phyloP scores from a whole-genome alignment of 2,329 filamentous ascomycete species.

The Mariannaea elegans region DNA sequence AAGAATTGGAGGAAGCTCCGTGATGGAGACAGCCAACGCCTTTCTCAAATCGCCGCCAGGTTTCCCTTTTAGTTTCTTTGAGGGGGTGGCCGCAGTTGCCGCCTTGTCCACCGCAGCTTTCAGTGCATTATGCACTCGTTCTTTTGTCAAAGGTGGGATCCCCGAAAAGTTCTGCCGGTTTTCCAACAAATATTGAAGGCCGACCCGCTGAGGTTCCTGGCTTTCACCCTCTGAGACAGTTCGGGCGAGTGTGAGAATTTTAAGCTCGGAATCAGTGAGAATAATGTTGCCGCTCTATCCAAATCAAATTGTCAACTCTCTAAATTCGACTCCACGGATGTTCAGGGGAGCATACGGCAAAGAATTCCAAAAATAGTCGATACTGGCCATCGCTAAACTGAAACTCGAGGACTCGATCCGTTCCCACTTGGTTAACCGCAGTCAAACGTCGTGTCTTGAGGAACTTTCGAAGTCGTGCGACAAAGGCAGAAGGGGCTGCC shows the following conservation, averaged over 20 bases:
- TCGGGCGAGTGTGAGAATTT: conserved; percentile 81
- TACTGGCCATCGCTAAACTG: conserved; percentile 93
- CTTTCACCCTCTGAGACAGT: conserved; percentile 82
- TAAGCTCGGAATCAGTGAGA: conserved; percentile 84
- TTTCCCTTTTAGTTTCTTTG: conserved; percentile 78
- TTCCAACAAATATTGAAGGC: conserved; percentile 80
- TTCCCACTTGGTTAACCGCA: conserved; percentile 83
- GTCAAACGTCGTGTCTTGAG: conserved; percentile 89
- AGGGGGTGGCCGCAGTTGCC: conserved; percentile 51
- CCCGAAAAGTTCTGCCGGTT: conserved; percentile 86
- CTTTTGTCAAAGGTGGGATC: conserved; percentile 76
- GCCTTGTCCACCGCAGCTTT: conserved; percentile 70
- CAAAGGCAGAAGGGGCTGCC: conserved; percentile 84
- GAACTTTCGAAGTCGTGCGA: conserved; percentile 84
- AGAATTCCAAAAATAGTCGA: conserved; percentile 91
- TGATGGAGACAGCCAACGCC: conserved; percentile 83
- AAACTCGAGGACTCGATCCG: conserved; percentile 91
- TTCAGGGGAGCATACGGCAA: conserved; percentile 62
- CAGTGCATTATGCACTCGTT: conserved; percentile 75
- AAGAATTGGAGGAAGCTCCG: conserved; percentile 86
- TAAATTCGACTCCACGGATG: not conserved
- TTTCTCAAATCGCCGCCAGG: conserved; percentile 79
- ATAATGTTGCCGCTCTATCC: conserved; percentile 86
- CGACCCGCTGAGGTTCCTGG: conserved; percentile 83
- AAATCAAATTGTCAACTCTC: conserved; percentile 19